Base-by-base conservation (phyloP, 225 moss, liverwort and hornwort species). In the Physcomitrellopsis africana region DNA sequence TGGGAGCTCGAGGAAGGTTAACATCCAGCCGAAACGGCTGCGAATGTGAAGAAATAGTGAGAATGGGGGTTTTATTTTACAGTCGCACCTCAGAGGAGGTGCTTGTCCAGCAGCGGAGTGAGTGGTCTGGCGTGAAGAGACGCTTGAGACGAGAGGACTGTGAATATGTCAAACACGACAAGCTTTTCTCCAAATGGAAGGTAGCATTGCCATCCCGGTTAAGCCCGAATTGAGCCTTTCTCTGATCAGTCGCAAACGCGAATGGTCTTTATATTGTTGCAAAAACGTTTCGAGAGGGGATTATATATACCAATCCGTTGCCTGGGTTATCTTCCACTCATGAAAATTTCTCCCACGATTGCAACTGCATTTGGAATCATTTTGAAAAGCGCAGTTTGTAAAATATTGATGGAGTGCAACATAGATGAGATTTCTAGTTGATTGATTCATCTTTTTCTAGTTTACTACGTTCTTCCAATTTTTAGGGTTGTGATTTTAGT, bases 101-200 rank as follows among this genome's bases (percentile, higher is more conserved):
- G 16, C 62, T 42, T 13, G 63, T 51, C 18, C 29, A 73, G 63
- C n/a, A 51, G 23, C 6, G 22, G 51, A 32, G n/a, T 13, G 63
- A 52, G 20, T 49, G 60, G 60, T 5, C 60, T 10, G 27, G 23
- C 3, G 49, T 12, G 9, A 47, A 63, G 12, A 62, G 29, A 32
- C 48, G 47, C 26, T 54, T 64, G 23, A 74, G 47, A 42, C 51
- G 74, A 74, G 74, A 74, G 63, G 74, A 74, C 37, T 74, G 42
- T 41, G 65, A 56, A 55, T 54, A 37, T 24, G 74, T 74, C 32
- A 74, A 65, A 74, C 74, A 74, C 24, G 73, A 74, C n/a, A 74
- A 65, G 51, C 64, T 74, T 9, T 74, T 74, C 41, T 74, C 73
- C 52, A 64, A 65, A 7, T 74, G 73, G 73, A 74, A 74, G 73